Evolutionary conservation across 306 rosid genomes (phyloP), one percentile per base, ranked within the genome.

Genomic region (Trifolium repens): DNA sequence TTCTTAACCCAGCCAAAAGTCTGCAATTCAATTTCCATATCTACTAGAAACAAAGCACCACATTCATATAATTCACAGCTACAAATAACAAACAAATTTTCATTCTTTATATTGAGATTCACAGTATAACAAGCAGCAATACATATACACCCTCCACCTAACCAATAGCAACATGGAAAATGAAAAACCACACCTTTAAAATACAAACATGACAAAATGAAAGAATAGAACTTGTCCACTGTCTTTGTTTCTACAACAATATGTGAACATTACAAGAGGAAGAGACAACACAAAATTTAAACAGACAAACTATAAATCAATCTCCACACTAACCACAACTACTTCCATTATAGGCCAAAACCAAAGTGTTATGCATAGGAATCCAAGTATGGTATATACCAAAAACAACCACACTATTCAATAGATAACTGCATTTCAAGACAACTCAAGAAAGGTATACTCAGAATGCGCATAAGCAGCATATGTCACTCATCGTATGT

Each of bases 101-200:
- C 91, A 79, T 89, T 82, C 84, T 74, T 80, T 84, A 82, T 84
- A 83, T 74, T 54, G 79, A 74, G 82, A 87, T 78, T 78, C 84
- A 67, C 83, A 68, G 81, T 84, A 67, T 85, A 68, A 87, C 78
- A 84, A 60, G 84, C 86, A 82, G 84, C 86, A 82, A 74, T 89
- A 85, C 94, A 81, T 89, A 86, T 85, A 89, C 93, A 91, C 81
- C 88, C 77, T 59, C 87, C 87, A 67, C 61, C 50, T 43, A 80
- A 82, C 84, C 87, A 84, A 85, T 15, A 74, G 79, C 73, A 81
- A 81, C 73, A 80, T 60, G 54, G 42, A 44, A 11, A 44, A 74
- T 5, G 59, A 42, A 71, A 71, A 47, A 50, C 71, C 84, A 70
- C 70, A 79, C 79, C 76, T 73, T 68, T 71, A 57, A 86, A 80